phyloP scores from a whole-genome alignment of 768 basidiomycete species.

The Boletus vinaceobasis region DNA sequence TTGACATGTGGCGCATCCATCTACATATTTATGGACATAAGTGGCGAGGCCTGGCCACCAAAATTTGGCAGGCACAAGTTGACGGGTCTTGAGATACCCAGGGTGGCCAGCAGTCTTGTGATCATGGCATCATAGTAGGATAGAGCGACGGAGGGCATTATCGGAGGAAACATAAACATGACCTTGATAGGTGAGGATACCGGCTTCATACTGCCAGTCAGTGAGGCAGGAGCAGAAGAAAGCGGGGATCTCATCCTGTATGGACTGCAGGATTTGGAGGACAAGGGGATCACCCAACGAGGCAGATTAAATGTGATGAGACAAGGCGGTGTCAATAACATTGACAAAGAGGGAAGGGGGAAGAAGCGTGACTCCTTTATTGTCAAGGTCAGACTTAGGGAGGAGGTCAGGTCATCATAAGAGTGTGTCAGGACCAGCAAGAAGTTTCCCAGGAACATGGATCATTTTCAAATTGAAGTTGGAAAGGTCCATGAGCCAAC shows the following conservation, averaged over 20 bases:
- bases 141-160: accelerated
- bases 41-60: background rate
- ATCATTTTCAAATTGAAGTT: background rate
- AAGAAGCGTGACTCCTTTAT: accelerated
- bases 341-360: too few species aligned
- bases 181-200: background rate
- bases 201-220: accelerated
- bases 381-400: too few species aligned
- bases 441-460: accelerated
- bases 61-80: accelerated
- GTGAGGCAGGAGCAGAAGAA: accelerated
- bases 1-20: accelerated
- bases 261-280: background rate
- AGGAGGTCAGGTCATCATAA: accelerated
- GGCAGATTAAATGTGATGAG: accelerated
- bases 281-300: too few species aligned
- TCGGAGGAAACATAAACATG: accelerated
- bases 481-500: background rate
- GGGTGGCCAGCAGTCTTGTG: accelerated
- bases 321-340: accelerated
- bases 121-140: accelerated
- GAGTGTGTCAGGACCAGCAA: accelerated
- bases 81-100: background rate
- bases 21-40: accelerated
- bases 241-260: accelerated